Conservation (phyloP, 495 filamentous ascomycete species). For the Penicillium odoratum region DNA sequence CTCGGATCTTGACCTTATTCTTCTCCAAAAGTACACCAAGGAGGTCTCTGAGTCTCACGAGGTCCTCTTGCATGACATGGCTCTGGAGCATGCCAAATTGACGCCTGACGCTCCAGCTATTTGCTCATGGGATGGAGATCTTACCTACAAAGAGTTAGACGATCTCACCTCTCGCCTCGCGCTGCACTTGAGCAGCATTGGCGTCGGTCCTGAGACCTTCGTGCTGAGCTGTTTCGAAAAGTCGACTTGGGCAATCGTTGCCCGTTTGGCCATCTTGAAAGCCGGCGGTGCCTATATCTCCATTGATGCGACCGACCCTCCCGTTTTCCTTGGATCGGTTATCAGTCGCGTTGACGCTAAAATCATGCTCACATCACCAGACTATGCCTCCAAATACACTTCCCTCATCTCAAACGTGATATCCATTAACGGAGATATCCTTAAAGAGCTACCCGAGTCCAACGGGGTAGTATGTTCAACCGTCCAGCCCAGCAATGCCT, state of each 20-base stretch:
- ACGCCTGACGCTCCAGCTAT: constrained; percentile 15
- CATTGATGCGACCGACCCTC: constrained; percentile 5
- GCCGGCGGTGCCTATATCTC: not conserved
- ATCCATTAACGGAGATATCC: not conserved
- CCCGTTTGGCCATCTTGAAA: constrained; percentile 37
- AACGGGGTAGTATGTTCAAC: not conserved
- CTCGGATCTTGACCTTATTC: not conserved
- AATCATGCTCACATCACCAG: constrained; percentile 7
- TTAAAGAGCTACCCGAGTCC: not conserved
- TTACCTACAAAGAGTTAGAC: constrained; percentile 14
- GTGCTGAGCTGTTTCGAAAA: constrained; percentile 59
- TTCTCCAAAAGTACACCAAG: constrained; percentile 1
- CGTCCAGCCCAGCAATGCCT: constrained; percentile 22
- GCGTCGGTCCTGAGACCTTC: constrained; percentile 38
- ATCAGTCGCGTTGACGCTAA: not conserved
- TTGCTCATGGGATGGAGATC: constrained; percentile 19
- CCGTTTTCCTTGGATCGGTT: not conserved
- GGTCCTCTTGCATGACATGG: not conserved
- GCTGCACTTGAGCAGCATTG: constrained; percentile 9
- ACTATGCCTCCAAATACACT: not conserved
- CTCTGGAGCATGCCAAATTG: not conserved
- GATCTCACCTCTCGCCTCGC: not conserved
- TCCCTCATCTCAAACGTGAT: not conserved
- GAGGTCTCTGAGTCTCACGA: not conserved
- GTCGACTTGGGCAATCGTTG: constrained; percentile 43